Base-by-base conservation (phyloP, 495 filamentous ascomycete species). In the Xylaria nigripes region DNA sequence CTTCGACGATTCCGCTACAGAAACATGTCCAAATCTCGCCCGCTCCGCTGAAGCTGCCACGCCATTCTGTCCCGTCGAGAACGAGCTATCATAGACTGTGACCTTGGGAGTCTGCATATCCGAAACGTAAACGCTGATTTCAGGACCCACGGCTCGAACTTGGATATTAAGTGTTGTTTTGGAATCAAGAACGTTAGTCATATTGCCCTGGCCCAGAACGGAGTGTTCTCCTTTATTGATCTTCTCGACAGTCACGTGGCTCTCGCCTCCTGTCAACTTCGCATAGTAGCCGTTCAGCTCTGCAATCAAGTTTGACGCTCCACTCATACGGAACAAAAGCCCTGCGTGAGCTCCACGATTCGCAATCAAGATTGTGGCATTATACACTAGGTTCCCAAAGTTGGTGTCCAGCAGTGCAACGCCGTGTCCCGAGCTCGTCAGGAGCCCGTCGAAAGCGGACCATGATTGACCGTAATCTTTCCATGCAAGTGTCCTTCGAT, bases 321-420 rank as follows among this genome's bases (percentile, higher is more conserved):
- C 38, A 16, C 48, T 43, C 19, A 56, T 56, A 27, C 62, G 61
- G 57, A 69, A 67, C 6, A 69, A 42, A 0, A 69, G 56, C 1
- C 66, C 66, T 12, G 62, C 66, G 38, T 67, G 58, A 1, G 62
- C 53, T 9, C 12, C 15, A 3, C 47, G 45, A 12, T 55, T 43
- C 6, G 38, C n/a, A 13, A 68, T 6, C 3, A 52, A 18, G 9
- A 68, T 24, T 6, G 58, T 60, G 1, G 63, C 67, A 2, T 66
- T 60, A 13, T 59, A 67, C 15, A 58, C 51, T 3, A 68, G 48
- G 10, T 65, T 57, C 1, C 50, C 34, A 25, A 68, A 70, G 40
- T 70, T 64, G 18, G 63, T 68, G 43, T 70, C 65, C 4, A 70
- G 60, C 40, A 66, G n/a, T 1, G 67, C 65, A 13, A 32, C 50